Evolutionary conservation across 208 protist genomes (phyloP).

Genomic region (Trypanosoma platydactyli): DNA sequence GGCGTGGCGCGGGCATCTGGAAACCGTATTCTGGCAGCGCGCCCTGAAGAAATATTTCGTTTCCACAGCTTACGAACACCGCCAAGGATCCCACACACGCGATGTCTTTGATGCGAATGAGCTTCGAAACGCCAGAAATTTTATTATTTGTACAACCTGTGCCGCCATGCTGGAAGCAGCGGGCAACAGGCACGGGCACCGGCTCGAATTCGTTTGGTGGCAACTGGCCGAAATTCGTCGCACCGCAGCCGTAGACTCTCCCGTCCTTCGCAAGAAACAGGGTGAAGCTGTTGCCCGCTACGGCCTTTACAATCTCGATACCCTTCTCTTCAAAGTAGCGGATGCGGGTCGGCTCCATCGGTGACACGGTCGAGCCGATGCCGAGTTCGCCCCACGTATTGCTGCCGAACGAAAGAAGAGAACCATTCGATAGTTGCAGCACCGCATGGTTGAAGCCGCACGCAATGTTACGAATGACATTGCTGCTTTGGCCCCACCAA

Average conservation of each 20-base stretch:
- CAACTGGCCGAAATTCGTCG: constrained; percentile 64
- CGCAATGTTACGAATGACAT: constrained; percentile 35
- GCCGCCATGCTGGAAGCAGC: constrained; percentile 38
- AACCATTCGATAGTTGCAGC: constrained; percentile 42
- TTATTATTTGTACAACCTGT: too few relatives aligned
- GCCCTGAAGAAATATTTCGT: constrained; percentile 72
- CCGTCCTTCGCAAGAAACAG: constrained; percentile 68
- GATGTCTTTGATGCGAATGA: constrained; percentile 67
- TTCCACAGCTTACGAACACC: constrained; percentile 49
- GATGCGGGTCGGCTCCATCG: constrained; percentile 54
- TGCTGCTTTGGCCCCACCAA: constrained; percentile 41
- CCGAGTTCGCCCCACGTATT: constrained; percentile 80
- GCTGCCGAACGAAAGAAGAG: constrained; percentile 60
- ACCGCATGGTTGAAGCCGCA: constrained; percentile 70
- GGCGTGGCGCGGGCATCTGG: constrained; percentile 48
- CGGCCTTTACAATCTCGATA: constrained; percentile 43
- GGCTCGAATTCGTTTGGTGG: constrained; percentile 66
- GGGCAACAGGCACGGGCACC: constrained; percentile 51
- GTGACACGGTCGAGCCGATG: constrained; percentile 56
- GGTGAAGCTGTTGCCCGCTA: constrained; percentile 64
- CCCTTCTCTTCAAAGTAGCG: constrained; percentile 46
- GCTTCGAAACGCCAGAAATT: constrained; percentile 17
- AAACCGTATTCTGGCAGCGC: constrained; percentile 63
- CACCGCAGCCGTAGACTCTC: constrained; percentile 68
- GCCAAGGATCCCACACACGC: constrained; percentile 52